A percentile compares a stretch with the other conserved stretches of the same genome.
Conservation (phyloP, 768 basidiomycete genomes). For the Amanita phalloides region DNA sequence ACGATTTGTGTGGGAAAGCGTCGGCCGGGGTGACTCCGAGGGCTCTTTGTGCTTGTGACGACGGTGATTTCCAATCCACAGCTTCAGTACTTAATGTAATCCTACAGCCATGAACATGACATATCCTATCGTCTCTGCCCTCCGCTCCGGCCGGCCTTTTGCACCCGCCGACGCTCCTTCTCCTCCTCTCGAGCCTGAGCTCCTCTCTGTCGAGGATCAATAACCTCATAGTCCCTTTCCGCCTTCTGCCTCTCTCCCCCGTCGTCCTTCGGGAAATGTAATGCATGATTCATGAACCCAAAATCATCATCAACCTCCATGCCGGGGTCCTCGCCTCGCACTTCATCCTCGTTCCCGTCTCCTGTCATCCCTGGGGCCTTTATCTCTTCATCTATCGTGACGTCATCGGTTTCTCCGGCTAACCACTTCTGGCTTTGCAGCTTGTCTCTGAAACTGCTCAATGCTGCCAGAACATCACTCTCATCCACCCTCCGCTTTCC, state of each 20-base stretch:
- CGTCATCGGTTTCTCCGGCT: constrained; percentile 10
- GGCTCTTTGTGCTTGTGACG: neutral
- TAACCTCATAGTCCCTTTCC: constrained; percentile 82
- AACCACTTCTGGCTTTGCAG: constrained; percentile 34
- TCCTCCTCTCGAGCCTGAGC: constrained; percentile 75
- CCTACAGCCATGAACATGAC: no score
- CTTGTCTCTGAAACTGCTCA: constrained; percentile 64
- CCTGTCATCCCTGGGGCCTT: constrained; percentile 1
- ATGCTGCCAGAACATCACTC: constrained; percentile 52
- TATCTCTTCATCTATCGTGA: neutral
- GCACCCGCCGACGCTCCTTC: constrained; percentile 45
- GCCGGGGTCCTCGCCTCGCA: constrained; percentile 32
- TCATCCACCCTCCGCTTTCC: constrained; percentile 54
- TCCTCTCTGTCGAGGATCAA: constrained; percentile 67
- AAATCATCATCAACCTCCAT: constrained; percentile 74
- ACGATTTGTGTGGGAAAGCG: neutral
- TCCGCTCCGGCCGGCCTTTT: constrained; percentile 13
- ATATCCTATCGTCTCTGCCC: neutral
- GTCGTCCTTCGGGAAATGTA: constrained; percentile 74
- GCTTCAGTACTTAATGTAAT: no score
- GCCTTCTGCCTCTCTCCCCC: constrained; percentile 67
- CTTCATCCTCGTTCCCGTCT: constrained; percentile 11
- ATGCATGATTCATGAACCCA: constrained; percentile 61
- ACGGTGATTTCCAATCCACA: no score
- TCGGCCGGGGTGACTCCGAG: neutral